Conservation (phyloP, 371 early-diverging fungal species). For the Rhizomucor pusillus region DNA sequence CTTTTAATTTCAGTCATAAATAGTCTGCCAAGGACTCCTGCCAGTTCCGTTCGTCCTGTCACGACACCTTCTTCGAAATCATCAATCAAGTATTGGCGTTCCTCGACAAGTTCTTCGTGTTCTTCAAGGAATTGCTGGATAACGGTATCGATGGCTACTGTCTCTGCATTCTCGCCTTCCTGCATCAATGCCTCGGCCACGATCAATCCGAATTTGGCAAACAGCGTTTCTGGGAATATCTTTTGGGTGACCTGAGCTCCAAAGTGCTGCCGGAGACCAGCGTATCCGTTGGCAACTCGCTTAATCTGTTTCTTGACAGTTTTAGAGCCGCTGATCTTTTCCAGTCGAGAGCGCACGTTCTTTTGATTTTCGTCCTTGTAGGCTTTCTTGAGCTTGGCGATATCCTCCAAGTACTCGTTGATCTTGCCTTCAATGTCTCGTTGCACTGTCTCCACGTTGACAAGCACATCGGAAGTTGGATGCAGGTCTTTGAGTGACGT, state of each 20-base stretch:
- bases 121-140: slow-evolving; percentile 40
- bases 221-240: slow-evolving; percentile 23
- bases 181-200: slow-evolving; percentile 63
- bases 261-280: slow-evolving; percentile 15
- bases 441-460: slow-evolving; percentile 10
- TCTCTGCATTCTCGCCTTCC: slow-evolving; percentile 66
- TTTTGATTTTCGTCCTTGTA: slow-evolving; percentile 30
- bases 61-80: slow-evolving; percentile 67
- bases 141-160: slow-evolving; percentile 37
- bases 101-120: slow-evolving; percentile 48
- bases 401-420: slow-evolving; percentile 48
- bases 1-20: slow-evolving; percentile 72
- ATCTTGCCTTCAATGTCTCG: slow-evolving; percentile 8
- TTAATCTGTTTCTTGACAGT: slow-evolving; percentile 59
- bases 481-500: slow-evolving; percentile 14
- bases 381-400: slow-evolving; percentile 6
- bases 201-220: slow-evolving; percentile 23
- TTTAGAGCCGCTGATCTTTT: slow-evolving; percentile 53
- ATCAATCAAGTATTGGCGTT: slow-evolving; percentile 57
- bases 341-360: slow-evolving; percentile 53
- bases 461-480: slow-evolving; percentile 12
- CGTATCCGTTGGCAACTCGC: slow-evolving; percentile 40
- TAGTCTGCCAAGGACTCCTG: slow-evolving; percentile 66
- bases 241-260: slow-evolving; percentile 12
- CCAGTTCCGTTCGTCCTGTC: slow-evolving; percentile 64